These are phyloP conservation scores for Alternaria brassicicola DNA, from an alignment of 2,329 filamentous ascomycete species.

Conservation along the genomic window DNA sequence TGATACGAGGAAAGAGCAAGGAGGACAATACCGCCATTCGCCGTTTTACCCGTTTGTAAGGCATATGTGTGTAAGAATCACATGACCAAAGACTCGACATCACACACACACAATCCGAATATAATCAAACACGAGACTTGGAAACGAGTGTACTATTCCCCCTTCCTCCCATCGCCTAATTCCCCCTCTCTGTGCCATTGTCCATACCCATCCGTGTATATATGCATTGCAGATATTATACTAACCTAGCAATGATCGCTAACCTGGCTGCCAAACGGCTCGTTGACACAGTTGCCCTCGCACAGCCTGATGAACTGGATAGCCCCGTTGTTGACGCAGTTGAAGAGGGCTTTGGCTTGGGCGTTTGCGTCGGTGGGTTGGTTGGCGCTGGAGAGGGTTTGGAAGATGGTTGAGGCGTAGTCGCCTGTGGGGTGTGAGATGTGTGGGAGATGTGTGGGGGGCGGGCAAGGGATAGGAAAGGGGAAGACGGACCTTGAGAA, in stretches of 20 bases:
- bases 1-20: no score
- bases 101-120: not conserved
- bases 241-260: slow-evolving; percentile 3
- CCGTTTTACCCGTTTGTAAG: not conserved
- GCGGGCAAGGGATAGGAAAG: accelerated
- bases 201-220: not conserved
- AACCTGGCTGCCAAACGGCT: slow-evolving; percentile 2
- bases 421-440: not conserved
- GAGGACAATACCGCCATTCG: not conserved
- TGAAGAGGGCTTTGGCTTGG: not conserved
- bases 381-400: not conserved
- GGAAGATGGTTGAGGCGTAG: slow-evolving; percentile 1
- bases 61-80: not conserved
- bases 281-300: not conserved
- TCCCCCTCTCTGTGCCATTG: not conserved
- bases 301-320: not conserved
- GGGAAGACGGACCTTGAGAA: not conserved
- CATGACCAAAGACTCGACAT: not conserved
- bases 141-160: not conserved
- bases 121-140: not conserved
- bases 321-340: not conserved
- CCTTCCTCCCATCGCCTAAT: no score
- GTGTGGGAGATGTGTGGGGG: not conserved
- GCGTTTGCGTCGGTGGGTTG: not conserved
- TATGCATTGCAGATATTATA: not conserved